Evolutionary conservation across 2,329 filamentous ascomycete species (phyloP), one percentile per base, ranked within the genome.

Genomic region (Ophiostoma angusticollis): DNA sequence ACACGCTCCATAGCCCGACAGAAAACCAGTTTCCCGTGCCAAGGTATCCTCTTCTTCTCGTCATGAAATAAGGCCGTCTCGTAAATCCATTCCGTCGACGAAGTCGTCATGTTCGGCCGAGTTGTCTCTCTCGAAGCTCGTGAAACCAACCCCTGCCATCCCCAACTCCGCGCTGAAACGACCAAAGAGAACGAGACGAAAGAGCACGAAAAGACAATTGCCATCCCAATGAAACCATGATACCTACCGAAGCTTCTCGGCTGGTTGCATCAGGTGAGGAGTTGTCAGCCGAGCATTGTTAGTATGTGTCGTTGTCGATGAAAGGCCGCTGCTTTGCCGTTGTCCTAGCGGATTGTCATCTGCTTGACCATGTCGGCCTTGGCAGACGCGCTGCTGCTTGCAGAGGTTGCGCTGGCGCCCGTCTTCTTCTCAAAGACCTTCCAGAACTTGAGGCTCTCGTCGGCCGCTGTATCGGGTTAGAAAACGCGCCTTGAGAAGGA

Each of bases 371-470:
- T 81, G 54, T 84, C 78, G 40, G 82, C 85, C 66, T 89, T 89
- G 61, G 73, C 74, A 35, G 80, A 80, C 43, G 80, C 68, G 46
- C 77, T 78, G 42, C 78, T 72, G 50, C 73, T 70, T 44, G 74
- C 71, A 39, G 78, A 68, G 35, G 76, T 73, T 37, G 78, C 73
- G 44, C 73, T 66, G 43, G 73, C 67, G 40, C 85, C 86, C 14
- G 87, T 70, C 75, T 95, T 96, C 75, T 94, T 95, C 73, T 98
- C 91, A 56, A 98, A 98, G 52, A 98, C 73, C 78, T 98, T 98
- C 91, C 91, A 98, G 72, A 98, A 98, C 68, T 98, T 98, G 61
- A 98, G 72, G 56, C 81, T 89, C 70, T 98, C 91, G 54, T 98
- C 91, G 27, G 89, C 87, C 51, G 89, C 84, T 77, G 27, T 37